Evolutionary conservation across 2,329 filamentous ascomycete species (phyloP), one percentile per base, ranked within the genome.

Genomic region (Dothiorella sarmentorum): DNA sequence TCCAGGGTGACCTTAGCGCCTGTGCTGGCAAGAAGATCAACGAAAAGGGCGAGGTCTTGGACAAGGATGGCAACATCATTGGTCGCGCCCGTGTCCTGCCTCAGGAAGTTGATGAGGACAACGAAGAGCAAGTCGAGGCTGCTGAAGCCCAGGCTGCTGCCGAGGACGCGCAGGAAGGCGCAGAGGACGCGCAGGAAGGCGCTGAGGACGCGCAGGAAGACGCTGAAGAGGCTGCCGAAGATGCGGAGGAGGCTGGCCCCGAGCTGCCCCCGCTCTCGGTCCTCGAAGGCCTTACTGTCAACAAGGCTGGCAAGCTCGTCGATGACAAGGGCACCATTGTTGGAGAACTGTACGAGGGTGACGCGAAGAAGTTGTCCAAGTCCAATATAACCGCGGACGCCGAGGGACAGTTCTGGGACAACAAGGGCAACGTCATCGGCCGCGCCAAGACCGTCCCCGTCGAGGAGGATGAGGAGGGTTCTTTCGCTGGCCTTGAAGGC

Each of bases 11-110:
- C 55, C 70, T 86, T 11, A 71, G 79, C 13, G 82, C 86, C 62
- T 86, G 85, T 62, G 82, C 85, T 17, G 80, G 85, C 60, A 86
- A 85, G 74, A 87, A 86, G 71, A 76, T 85, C 64, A 85, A 87
- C 63, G 80, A 79, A 60, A 77, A 85, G 70, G 85, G 85, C 18
- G 85, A 87, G 65, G 82, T 87, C 58, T 77, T 86, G 66, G 84
- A 86, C 68, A 83, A 80, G 68, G 80, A 83, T 44, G 84, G 85
- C 43, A 84, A 85, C 42, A 77, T 87, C 62, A 79, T 87, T 61
- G 85, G 85, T 38, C 81, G 81, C 62, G 82, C 85, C 62, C 76
- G 82, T 64, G 76, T 79, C n/a, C 72, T 81, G 4, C 76, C 78
- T 10, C 75, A 78, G 63, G 68, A 74, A 42, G 63, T 72, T 56